Base-by-base conservation (phyloP, 1,139 yeast genomes). In the Saccharomyces hybrid region DNA sequence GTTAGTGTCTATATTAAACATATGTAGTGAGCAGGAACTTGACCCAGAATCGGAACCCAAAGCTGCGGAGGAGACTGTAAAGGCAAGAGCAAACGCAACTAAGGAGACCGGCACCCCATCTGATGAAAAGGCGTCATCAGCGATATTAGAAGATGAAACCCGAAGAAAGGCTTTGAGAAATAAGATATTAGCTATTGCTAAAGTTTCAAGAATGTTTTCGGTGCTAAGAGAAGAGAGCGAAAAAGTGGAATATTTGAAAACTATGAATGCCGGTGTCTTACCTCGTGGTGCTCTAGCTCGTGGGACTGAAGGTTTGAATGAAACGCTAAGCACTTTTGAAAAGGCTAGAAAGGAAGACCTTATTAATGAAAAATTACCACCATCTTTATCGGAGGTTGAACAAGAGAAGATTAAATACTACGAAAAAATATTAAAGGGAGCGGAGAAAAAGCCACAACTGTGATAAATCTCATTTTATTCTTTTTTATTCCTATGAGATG, bases 161-260 rank as follows among this genome's bases (percentile, higher is more conserved):
- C 65, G 67, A 55, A 71, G 71, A 57, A 78, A 78, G 53, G 88
- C 89, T 0, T 76, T 90, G 59, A 82, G 96, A 64, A 90, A 88
- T 72, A 93, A 93, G 75, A 88, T 93, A 56, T 75, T 93, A 64
- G 98, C 99, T 25, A 93, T 93, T 72, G 98, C 98, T 31, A 80
- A 96, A 60, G 88, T 93, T 57, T 87, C 97, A 25, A 79, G 98
- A 57, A 90, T 93, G 97, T 93, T 88, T 73, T 87, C 85, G 63
- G 86, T 91, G 5, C 76, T 93, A 63, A 80, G 98, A 63, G 90
- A 89, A 67, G 97, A 93, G 68, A 82, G 95, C 50, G 98, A 89
- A 69, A 85, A 83, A 61, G 96, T 93, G 50, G 84, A 86, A 55
- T 90, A 84, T 65, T 78, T 93, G 67, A 88, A 89, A 71, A 77